These are phyloP conservation scores for grape (Vitis vinifera) DNA, from an alignment of 164 flowering plant genomes.

Conservation along the genomic window ASM3070453v1 NC_081816.1:6420501-6421000, in stretches of 20 bases:
- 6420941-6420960: slow-evolving; percentile 1
- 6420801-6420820: not conserved
- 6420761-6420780: not conserved
- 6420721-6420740: slow-evolving; percentile 9
- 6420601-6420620: not conserved
- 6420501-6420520: not conserved
- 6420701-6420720: not conserved
- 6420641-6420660: not conserved
- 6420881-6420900: not conserved
- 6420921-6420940: slow-evolving; percentile 20
- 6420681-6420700: not conserved
- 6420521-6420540: slow-evolving; percentile 1
- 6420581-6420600: slow-evolving; percentile 17
- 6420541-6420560: slow-evolving; percentile 2
- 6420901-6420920: slow-evolving; percentile 4
- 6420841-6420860: slow-evolving; percentile 10
- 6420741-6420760: not conserved
- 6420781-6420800: not conserved
- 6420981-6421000: not conserved
- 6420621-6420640: slow-evolving; percentile 39
- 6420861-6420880: slow-evolving; percentile 18
- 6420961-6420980: not conserved
- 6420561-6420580: slow-evolving; percentile 7
- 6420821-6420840: not conserved
- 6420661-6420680: not conserved